Percentiles rank a stretch among this genome's conserved stretches.
These are phyloP conservation scores for Coniferiporia weirii DNA, from an alignment of 1,284 basidiomycete genomes.

Conservation along the genomic window DNA sequence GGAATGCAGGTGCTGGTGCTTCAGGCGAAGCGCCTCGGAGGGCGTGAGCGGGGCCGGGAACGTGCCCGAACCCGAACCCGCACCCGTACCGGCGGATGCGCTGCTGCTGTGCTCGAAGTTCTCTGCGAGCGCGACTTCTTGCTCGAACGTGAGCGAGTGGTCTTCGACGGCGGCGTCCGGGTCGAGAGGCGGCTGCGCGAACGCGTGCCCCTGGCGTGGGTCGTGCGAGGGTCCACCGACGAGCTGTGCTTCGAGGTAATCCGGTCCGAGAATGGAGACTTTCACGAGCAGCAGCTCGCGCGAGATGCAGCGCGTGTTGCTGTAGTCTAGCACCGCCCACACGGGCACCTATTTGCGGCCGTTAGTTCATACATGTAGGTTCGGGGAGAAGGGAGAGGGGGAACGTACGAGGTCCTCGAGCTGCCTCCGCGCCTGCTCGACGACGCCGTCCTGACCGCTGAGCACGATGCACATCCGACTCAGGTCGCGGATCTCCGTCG, in stretches of 20 bases:
- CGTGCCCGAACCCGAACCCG: slow-evolving; percentile 22
- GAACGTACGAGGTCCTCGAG: slow-evolving; percentile 84
- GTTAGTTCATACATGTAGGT: slow-evolving; percentile 3
- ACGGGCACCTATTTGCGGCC: slow-evolving; percentile 72
- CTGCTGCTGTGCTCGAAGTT: slow-evolving; percentile 60
- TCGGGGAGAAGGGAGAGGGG: not conserved
- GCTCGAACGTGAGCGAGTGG: slow-evolving; percentile 50
- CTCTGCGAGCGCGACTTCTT: slow-evolving; percentile 65
- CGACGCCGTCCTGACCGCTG: slow-evolving; percentile 94
- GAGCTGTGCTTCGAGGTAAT: slow-evolving; percentile 91
- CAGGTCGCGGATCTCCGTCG: slow-evolving; percentile 95
- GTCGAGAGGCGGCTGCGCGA: slow-evolving; percentile 11
- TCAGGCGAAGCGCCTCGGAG: slow-evolving; percentile 81
- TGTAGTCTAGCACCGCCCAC: slow-evolving; percentile 97
- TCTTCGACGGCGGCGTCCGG: slow-evolving; percentile 24
- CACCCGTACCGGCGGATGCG: slow-evolving; percentile 23
- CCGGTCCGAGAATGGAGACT: slow-evolving; percentile 94
- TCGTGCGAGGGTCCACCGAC: slow-evolving; percentile 78
- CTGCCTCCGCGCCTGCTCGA: slow-evolving; percentile 93
- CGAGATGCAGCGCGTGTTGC: slow-evolving; percentile 82
- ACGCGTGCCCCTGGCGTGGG: slow-evolving; percentile 37
- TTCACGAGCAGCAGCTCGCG: slow-evolving; percentile 88
- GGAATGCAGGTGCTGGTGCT: slow-evolving; percentile 86
- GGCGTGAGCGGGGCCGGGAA: slow-evolving; percentile 52
- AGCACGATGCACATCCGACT: slow-evolving; percentile 98